Percentiles rank a stretch among this genome's conserved stretches.
phyloP scores from a whole-genome alignment of 2,329 filamentous ascomycete genomes.

The Hortaea werneckii region DNA sequence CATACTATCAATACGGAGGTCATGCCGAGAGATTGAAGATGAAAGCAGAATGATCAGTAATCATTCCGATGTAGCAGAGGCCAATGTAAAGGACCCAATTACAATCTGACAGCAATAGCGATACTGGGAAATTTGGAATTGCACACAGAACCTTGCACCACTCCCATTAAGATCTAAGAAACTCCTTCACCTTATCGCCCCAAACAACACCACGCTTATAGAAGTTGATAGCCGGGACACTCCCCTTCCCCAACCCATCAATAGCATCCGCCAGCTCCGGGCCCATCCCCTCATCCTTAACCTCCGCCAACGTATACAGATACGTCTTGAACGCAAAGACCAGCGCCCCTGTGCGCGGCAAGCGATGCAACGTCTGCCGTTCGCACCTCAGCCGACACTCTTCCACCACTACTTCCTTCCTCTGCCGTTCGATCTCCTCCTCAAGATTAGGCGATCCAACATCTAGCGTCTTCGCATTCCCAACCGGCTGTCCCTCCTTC shows the following conservation, averaged over 20 bases:
- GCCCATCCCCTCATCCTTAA: conserved; percentile 50
- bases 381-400: conserved; percentile 45
- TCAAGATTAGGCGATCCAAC: conserved; percentile 9
- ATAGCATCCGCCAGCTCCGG: conserved; percentile 44
- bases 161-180: conserved; percentile 23
- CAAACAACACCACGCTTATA: conserved; percentile 51
- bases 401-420: conserved; percentile 26
- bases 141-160: too few species aligned
- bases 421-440: conserved; percentile 19
- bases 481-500: conserved; percentile 7
- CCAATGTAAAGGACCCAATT: too few species aligned
- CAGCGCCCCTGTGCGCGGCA: conserved; percentile 44
- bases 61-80: too few species aligned
- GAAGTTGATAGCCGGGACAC: conserved; percentile 45
- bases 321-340: conserved; percentile 57
- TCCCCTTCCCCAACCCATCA: conserved; percentile 48
- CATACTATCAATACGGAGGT: too few species aligned
- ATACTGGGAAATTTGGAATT: too few species aligned
- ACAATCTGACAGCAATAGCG: too few species aligned
- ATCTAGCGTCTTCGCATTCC: conserved; percentile 8
- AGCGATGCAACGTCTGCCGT: conserved; percentile 50
- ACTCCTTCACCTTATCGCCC: conserved; percentile 45
- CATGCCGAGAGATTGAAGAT: too few species aligned
- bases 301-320: conserved; percentile 43
- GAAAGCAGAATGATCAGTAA: too few species aligned